Percentiles rank a stretch among this genome's conserved stretches.
These are phyloP conservation scores for Metschnikowia continentalis DNA, from an alignment of 805 yeast species.

Conservation along the genomic window DNA sequence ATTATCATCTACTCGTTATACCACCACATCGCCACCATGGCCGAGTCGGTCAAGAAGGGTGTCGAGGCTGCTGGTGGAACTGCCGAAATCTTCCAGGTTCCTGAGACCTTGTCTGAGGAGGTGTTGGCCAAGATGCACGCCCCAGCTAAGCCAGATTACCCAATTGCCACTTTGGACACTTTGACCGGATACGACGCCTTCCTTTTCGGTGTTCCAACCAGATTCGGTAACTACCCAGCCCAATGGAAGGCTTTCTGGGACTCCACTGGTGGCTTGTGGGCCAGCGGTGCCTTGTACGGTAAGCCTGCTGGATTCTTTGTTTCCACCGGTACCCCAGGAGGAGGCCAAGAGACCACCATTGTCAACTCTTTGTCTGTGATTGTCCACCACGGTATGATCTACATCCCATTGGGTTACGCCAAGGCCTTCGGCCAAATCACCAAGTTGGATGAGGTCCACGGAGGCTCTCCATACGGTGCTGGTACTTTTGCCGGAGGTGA, in stretches of 20 bases:
- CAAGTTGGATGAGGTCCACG: conserved; percentile 18
- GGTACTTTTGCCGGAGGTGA: conserved; percentile 19
- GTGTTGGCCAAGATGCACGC: conserved; percentile 64
- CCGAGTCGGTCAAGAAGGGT: conserved; percentile 66
- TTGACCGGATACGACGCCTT: conserved; percentile 70
- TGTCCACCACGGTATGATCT: conserved; percentile 21
- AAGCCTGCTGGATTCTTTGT: conserved; percentile 72
- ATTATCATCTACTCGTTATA: conserved; percentile 77
- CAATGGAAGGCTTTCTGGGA: conserved; percentile 78
- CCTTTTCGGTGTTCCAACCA: conserved; percentile 81
- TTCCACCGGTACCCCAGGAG: conserved; percentile 72
- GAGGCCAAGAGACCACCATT: conserved; percentile 39
- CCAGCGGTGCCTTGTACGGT: conserved; percentile 63
- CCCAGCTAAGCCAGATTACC: conserved; percentile 55
- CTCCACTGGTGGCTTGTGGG: conserved; percentile 78
- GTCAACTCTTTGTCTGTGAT: conserved; percentile 19
- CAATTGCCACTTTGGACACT: conserved; percentile 58
- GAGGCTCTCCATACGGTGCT: conserved; percentile 20
- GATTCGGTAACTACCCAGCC: conserved; percentile 78
- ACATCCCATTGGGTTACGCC: conserved; percentile 21
- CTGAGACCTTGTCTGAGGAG: conserved; percentile 68
- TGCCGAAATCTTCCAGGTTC: conserved; percentile 40
- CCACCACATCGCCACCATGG: conserved; percentile 70
- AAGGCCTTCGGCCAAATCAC: conserved; percentile 18
- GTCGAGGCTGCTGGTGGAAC: conserved; percentile 57